Base-by-base conservation (phyloP, 75 land plant species). In the Sequoiadendron giganteum region DNA sequence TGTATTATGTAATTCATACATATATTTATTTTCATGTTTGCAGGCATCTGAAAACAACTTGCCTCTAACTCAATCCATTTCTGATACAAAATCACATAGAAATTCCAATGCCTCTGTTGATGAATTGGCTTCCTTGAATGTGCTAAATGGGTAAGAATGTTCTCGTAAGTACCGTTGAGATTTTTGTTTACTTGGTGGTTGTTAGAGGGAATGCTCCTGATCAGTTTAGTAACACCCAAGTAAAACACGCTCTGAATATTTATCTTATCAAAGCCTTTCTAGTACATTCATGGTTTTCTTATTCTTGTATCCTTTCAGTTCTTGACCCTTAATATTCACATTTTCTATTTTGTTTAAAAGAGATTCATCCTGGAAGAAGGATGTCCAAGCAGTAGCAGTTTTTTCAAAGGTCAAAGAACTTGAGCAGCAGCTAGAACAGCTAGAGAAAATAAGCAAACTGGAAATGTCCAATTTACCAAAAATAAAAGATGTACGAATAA, bases 391-490 rank as follows among this genome's bases (percentile, higher is more conserved):
- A 61, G 89, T 94, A 30, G 93, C 94, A 85, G 93, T 93, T 21
- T 93, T 92, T 58, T 94, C 89, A 89, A 95, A 95, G 68, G 90
- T 95, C 86, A 93, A 95, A 76, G 90, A 95, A 85, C 87, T 95
- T 42, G 91, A 92, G 86, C 96, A 94, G 79, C 92, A 94, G 76
- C 82, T 95, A 14, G 56, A 87, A 2, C 77, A 91, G 90, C 90
- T 95, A 13, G 96, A 95, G 88, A 95, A 90, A 86, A 73, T 92
- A 48, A 85, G 81, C 42, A 92, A 91, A 89, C 76, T 75, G 45
- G 88, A 89, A 30, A 73, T n/a, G 9, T 39, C 56, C 28, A 58
- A 38, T 10, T 89, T 83, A 11, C 80, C 40, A 56, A 39, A 28
- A 2, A 49, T 25, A 38, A 85, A 85, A 55, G 65, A 56, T 47